Percentiles rank a stretch among this genome's conserved stretches.
Evolutionary conservation across 1,284 basidiomycete genomes (phyloP).

Genomic region (Naganishia cerealis): DNA sequence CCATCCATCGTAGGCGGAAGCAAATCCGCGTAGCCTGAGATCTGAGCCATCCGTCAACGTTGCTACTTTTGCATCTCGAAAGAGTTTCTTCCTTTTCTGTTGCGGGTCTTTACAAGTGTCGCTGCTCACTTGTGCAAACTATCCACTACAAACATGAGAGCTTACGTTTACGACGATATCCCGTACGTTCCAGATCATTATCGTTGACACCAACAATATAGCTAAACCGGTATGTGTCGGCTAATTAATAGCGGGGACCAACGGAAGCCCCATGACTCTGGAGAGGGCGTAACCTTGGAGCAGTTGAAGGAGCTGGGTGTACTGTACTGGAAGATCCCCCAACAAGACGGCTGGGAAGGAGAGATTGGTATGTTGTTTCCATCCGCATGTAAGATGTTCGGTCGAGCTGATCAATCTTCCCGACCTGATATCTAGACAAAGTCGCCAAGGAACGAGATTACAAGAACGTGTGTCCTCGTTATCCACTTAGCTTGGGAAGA

Average conservation of each 20-base stretch:
- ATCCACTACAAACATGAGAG: slow-evolving; percentile 61
- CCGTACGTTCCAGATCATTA: slow-evolving; percentile 10
- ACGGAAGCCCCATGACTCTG: slow-evolving; percentile 71
- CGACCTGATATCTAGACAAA: slow-evolving; percentile 54
- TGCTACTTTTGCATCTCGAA: background rate
- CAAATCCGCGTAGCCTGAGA: background rate
- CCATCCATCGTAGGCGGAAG: slow-evolving; percentile 1
- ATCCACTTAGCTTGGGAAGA: slow-evolving; percentile 16
- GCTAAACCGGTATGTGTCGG: background rate
- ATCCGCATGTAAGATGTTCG: background rate
- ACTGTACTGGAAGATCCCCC: slow-evolving; percentile 63
- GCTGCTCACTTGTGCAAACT: too few relatives aligned
- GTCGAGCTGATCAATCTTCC: too few relatives aligned
- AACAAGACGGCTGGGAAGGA: slow-evolving; percentile 57
- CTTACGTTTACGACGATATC: slow-evolving; percentile 74
- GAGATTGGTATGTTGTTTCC: slow-evolving; percentile 46
- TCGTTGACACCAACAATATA: background rate
- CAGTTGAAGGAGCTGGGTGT: slow-evolving; percentile 64
- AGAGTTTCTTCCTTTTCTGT: background rate
- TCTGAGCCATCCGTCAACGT: background rate
- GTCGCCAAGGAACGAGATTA: slow-evolving; percentile 69
- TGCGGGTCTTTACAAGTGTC: background rate
- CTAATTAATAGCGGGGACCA: slow-evolving; percentile 63
- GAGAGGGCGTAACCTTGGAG: slow-evolving; percentile 58
- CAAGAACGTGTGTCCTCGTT: slow-evolving; percentile 61